These are phyloP conservation scores for Tephrocybe sp. DNA, from an alignment of 768 basidiomycete genomes.

Conservation along the genomic window DNA sequence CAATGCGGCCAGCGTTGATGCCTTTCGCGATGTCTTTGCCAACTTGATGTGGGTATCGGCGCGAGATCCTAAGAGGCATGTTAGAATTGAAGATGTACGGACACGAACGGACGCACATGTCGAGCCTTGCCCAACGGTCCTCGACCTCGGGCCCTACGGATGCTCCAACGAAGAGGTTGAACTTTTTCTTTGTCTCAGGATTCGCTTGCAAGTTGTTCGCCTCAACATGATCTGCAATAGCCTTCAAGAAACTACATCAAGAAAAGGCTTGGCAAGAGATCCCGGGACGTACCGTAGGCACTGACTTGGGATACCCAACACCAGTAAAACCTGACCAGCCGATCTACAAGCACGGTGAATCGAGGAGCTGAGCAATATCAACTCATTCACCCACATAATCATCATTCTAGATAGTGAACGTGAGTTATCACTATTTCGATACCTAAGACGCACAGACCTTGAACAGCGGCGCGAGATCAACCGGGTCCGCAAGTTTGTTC, in stretches of 20 bases:
- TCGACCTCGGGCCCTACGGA: slow-evolving; percentile 49
- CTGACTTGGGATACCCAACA: slow-evolving; percentile 48
- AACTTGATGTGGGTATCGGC: slow-evolving; percentile 50
- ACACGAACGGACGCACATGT: slow-evolving; percentile 35
- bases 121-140: slow-evolving; percentile 45
- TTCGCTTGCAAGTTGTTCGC: slow-evolving; percentile 43
- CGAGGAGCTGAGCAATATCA: background rate
- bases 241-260: slow-evolving; percentile 22
- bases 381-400: slow-evolving; percentile 42
- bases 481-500: slow-evolving; percentile 33
- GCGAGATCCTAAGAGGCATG: slow-evolving; percentile 30
- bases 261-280: background rate
- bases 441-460: slow-evolving; percentile 26
- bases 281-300: slow-evolving; percentile 36
- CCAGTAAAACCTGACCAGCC: slow-evolving; percentile 54
- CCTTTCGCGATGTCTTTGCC: slow-evolving; percentile 49
- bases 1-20: slow-evolving; percentile 47
- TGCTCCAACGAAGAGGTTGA: slow-evolving; percentile 50
- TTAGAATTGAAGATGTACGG: background rate
- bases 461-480: slow-evolving; percentile 42
- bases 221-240: slow-evolving; percentile 46
- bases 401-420: slow-evolving; percentile 33
- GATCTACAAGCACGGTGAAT: slow-evolving; percentile 29
- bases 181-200: slow-evolving; percentile 42
- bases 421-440: background rate